These are phyloP conservation scores for Podospora sp. DNA, from an alignment of 495 filamentous ascomycete species.

Conservation along the genomic window DNA sequence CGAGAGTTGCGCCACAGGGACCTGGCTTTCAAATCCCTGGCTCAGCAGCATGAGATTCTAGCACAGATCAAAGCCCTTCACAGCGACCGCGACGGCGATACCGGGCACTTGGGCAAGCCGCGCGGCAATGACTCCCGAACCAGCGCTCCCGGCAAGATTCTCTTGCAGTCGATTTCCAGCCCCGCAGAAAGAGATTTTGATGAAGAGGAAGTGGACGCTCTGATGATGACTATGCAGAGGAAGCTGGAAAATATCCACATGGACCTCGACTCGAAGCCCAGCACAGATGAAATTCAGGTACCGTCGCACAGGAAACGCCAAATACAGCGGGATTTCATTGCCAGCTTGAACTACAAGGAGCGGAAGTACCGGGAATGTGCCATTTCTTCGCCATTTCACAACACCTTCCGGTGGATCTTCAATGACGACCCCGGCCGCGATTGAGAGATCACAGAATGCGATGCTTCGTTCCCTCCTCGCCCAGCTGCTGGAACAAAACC, in stretches of 20 bases:
- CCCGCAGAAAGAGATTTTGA: neutral
- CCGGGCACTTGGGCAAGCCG: neutral
- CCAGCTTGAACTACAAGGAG: slow-evolving; percentile 7
- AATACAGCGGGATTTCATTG: neutral
- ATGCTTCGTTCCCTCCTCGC: slow-evolving; percentile 24
- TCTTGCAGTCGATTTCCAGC: neutral
- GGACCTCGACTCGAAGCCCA: neutral
- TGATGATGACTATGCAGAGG: neutral
- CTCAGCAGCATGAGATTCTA: neutral
- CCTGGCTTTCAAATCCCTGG: neutral
- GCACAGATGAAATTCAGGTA: neutral
- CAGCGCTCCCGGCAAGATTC: neutral
- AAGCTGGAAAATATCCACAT: neutral
- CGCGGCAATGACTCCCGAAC: neutral
- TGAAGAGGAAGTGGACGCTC: neutral
- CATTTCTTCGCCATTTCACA: slow-evolving; percentile 7
- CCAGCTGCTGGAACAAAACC: slow-evolving; percentile 19
- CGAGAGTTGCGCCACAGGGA: neutral
- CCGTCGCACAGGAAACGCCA: neutral
- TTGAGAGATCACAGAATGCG: slow-evolving; percentile 28
- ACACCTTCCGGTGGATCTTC: slow-evolving; percentile 8
- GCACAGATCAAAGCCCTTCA: neutral
- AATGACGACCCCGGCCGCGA: neutral
- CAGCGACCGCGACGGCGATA: neutral
- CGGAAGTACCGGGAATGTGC: slow-evolving; percentile 1